phyloP scores from a whole-genome alignment of 805 yeast species.

The Ogataea nitratoaversa region DNA sequence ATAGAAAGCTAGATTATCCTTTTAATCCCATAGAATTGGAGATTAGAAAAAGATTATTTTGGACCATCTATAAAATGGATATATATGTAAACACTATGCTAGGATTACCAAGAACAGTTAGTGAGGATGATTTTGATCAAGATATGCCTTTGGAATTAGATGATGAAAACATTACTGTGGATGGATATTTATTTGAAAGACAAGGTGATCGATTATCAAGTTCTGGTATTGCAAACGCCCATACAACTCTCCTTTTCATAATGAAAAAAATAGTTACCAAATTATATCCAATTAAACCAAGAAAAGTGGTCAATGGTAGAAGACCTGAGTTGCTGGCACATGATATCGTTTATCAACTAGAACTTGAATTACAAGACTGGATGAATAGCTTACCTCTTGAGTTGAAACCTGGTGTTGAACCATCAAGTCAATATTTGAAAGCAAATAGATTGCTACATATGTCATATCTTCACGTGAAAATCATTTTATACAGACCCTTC shows the following conservation, averaged over 20 bases:
- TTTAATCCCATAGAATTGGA: conserved; percentile 79
- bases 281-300: conserved; percentile 67
- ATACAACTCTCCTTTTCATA: conserved; percentile 68
- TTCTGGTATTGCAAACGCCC: conserved; percentile 79
- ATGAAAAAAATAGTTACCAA: conserved; percentile 67
- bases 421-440: conserved; percentile 59
- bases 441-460: conserved; percentile 73
- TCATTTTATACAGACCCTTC: conserved; percentile 82
- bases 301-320: conserved; percentile 20
- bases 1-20: conserved; percentile 59
- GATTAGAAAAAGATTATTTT: conserved; percentile 77
- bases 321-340: conserved; percentile 33
- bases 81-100: conserved; percentile 82
- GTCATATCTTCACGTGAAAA: conserved; percentile 71
- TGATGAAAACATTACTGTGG: conserved; percentile 76
- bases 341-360: conserved; percentile 54
- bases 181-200: conserved; percentile 41
- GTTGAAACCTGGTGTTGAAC: conserved; percentile 66
- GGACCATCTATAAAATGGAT: conserved; percentile 90
- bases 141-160: conserved; percentile 80
- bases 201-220: conserved; percentile 57
- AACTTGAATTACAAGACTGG: conserved; percentile 70
- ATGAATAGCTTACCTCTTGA: conserved; percentile 63
- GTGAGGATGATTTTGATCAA: conserved; percentile 81
- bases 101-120: conserved; percentile 76